These are phyloP conservation scores for Sechiopsis laciniata DNA, from an alignment of 306 rosid genomes.

Conservation along the genomic window DNA sequence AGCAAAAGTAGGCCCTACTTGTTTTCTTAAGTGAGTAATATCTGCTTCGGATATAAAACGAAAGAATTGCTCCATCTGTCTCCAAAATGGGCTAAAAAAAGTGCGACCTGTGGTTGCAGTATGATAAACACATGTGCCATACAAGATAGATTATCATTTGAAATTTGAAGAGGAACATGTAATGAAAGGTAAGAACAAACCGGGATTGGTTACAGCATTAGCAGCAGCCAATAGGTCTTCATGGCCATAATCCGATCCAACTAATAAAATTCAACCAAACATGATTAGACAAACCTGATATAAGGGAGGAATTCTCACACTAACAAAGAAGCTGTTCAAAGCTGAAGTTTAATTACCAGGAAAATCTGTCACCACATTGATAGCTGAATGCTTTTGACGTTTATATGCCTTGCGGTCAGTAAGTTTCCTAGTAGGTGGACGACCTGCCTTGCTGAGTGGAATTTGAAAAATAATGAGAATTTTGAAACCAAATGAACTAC, in stretches of 20 bases:
- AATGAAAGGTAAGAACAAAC: constrained; percentile 36
- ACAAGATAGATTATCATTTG: constrained; percentile 23
- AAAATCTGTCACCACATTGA: constrained; percentile 66
- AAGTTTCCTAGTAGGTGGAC: constrained; percentile 92
- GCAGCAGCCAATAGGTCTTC: constrained; percentile 91
- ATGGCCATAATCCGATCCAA: constrained; percentile 85
- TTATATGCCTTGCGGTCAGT: constrained; percentile 89
- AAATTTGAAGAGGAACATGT: constrained; percentile 24
- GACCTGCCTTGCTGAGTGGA: constrained; percentile 86
- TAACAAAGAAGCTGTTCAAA: not conserved
- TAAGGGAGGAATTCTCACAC: not conserved
- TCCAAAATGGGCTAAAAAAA: constrained; percentile 71
- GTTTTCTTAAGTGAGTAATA: constrained; percentile 61
- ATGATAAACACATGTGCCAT: constrained; percentile 29
- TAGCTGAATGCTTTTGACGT: constrained; percentile 75
- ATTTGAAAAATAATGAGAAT: constrained; percentile 35
- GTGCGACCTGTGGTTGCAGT: constrained; percentile 49
- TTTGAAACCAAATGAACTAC: constrained; percentile 6
- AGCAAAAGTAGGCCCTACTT: constrained; percentile 41
- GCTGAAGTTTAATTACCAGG: constrained; percentile 44
- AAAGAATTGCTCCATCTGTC: constrained; percentile 77
- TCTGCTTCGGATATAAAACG: constrained; percentile 62
- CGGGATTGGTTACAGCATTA: constrained; percentile 62
- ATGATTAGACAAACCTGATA: constrained; percentile 25
- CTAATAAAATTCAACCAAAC: constrained; percentile 41